These are phyloP conservation scores for Saitozyma podzolica DNA, from an alignment of 768 basidiomycete species.

Conservation along the genomic window DNA sequence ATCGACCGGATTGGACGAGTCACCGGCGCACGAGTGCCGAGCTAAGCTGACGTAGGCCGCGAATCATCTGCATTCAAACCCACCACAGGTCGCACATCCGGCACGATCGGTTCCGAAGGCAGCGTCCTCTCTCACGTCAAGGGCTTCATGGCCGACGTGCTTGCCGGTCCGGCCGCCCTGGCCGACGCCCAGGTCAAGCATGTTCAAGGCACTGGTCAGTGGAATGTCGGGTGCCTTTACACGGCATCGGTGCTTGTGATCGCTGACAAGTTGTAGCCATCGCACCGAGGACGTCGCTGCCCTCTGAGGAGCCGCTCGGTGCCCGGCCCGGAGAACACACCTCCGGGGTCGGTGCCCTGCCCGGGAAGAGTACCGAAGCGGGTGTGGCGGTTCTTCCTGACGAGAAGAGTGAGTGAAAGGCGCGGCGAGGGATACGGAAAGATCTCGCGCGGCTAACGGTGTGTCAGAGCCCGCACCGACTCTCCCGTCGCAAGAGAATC, in stretches of 20 bases:
- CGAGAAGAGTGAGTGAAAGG: conserved; percentile 26
- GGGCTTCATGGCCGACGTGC: conserved; percentile 8
- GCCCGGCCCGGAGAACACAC: conserved; percentile 36
- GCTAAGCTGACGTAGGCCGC: too few relatives aligned
- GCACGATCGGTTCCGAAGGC: conserved; percentile 4
- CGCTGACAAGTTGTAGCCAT: background rate
- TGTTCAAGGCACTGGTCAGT: too few relatives aligned
- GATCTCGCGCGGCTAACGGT: too few relatives aligned
- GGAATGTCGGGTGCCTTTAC: too few relatives aligned
- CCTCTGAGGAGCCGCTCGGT: conserved; percentile 37
- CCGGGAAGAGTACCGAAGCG: conserved; percentile 29
- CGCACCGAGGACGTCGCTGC: conserved; percentile 28
- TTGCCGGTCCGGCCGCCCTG: background rate
- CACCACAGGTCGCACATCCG: background rate
- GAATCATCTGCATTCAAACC: background rate
- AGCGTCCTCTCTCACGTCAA: conserved; percentile 14
- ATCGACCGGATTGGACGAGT: background rate
- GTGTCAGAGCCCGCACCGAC: too few relatives aligned
- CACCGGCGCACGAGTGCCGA: too few relatives aligned
- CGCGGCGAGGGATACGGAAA: too few relatives aligned
- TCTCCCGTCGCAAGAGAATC: conserved; percentile 37
- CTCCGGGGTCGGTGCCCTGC: conserved; percentile 39
- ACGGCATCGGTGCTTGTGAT: too few relatives aligned
- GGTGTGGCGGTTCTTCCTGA: conserved; percentile 46
- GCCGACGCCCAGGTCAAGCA: conserved; percentile 3